Evolutionary conservation across 1,284 basidiomycete genomes (phyloP), one percentile per base, ranked within the genome.

Genomic region (Coniferiporia sulphurascens): DNA sequence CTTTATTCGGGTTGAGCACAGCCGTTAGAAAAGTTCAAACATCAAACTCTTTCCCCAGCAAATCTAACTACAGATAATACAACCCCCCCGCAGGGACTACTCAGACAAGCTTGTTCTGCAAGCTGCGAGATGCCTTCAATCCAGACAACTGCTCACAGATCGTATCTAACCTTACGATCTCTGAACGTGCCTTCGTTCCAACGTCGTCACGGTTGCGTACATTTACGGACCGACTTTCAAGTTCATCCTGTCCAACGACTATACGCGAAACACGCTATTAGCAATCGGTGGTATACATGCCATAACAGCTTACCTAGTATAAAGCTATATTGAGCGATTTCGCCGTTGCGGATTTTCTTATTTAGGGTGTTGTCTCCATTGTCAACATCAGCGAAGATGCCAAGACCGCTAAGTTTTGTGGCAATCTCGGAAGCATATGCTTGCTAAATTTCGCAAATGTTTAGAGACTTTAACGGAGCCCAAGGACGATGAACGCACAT

Each of bases 191-290:
- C 72, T 95, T 94, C 53, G 81, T 86, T n/a, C 89, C 91, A 19
- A 89, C 85, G 66, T 96, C 93, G 71, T 98, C 95, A 43, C 95
- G 85, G 74, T 98, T 98, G 62, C 96, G 85, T 35, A 98, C 87
- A 71, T 99, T 99, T 69, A 99, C 95, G 3, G 94, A 92, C 55
- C 82, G 80, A 48, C 80, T 79, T 63, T 94, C 86, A 60, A 91
- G 76, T 75, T 99, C 97, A 65, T 94, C 90, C 71, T 96, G 88
- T 32, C 97, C 97, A 51, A 98, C 96, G 61, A 99, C 95, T 93
- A 60, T 44, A 61, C 10, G 51, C 19, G 32, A 55, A 56, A 65
- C 49, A 50, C 41, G 55, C 50, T 32, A 61, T 36, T 17, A 34
- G 36, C 36, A 22, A 21, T 49, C 34, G 45, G 21, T 49, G n/a